Conservation (phyloP, 1,139 yeast species). For the Hyphopichia khmerensis region DNA sequence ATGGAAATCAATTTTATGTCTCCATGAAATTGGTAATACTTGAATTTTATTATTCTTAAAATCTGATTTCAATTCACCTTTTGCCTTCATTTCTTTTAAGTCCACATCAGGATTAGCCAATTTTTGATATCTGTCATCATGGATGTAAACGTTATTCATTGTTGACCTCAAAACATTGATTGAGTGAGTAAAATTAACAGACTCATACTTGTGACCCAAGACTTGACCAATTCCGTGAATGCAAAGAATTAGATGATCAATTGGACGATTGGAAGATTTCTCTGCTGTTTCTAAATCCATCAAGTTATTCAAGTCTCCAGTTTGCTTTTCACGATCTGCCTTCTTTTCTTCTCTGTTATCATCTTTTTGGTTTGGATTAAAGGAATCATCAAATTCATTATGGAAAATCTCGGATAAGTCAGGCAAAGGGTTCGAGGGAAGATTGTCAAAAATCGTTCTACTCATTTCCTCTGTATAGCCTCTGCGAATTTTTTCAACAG, state of each 20-base stretch:
- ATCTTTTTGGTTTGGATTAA: slow-evolving; percentile 12
- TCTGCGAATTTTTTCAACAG: slow-evolving; percentile 37
- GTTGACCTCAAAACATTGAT: slow-evolving; percentile 68
- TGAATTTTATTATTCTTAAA: slow-evolving; percentile 60
- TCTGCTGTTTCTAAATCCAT: slow-evolving; percentile 53
- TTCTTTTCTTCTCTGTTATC: slow-evolving; percentile 11
- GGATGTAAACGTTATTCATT: slow-evolving; percentile 55
- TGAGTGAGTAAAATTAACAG: slow-evolving; percentile 85
- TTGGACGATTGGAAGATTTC: slow-evolving; percentile 42
- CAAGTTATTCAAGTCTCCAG: slow-evolving; percentile 36
- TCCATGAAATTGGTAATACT: slow-evolving; percentile 77
- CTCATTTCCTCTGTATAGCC: slow-evolving; percentile 35
- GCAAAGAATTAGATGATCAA: slow-evolving; percentile 81
- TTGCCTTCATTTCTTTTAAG: slow-evolving; percentile 18
- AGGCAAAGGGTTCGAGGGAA: slow-evolving; percentile 30
- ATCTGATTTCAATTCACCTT: background rate
- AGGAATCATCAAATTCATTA: slow-evolving; percentile 25
- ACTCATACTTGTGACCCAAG: slow-evolving; percentile 74
- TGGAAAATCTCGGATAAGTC: slow-evolving; percentile 29
- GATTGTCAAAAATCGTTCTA: slow-evolving; percentile 25
- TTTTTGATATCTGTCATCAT: slow-evolving; percentile 42
- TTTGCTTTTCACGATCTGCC: slow-evolving; percentile 12
- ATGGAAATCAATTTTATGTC: slow-evolving; percentile 65
- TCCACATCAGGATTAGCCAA: slow-evolving; percentile 29
- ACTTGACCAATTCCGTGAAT: slow-evolving; percentile 95